Evolutionary conservation across 1,284 basidiomycete genomes (phyloP).

Genomic region (Coniferiporia sulphurascens): DNA sequence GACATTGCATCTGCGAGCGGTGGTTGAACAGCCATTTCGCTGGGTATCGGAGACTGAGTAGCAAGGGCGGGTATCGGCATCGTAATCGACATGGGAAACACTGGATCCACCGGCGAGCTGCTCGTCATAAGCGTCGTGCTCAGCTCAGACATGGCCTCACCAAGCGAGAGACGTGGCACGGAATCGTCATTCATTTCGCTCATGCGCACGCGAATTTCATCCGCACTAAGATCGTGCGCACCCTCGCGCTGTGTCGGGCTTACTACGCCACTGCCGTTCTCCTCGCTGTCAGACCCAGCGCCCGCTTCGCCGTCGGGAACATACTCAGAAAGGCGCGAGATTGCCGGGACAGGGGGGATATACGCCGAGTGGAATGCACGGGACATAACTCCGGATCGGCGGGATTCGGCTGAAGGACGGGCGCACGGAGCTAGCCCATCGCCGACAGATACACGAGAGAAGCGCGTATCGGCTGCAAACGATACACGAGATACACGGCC

Average conservation of each 20-base stretch:
- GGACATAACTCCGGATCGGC: slow-evolving; percentile 40
- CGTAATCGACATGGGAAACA: neutral
- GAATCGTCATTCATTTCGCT: too few species aligned
- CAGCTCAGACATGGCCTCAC: slow-evolving; percentile 62
- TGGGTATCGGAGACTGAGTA: slow-evolving; percentile 34
- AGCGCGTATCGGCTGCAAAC: slow-evolving; percentile 63
- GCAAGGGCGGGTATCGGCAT: slow-evolving; percentile 24
- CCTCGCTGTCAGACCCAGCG: slow-evolving; percentile 33
- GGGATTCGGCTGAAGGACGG: slow-evolving; percentile 49
- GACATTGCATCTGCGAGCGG: slow-evolving; percentile 41
- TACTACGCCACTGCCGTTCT: slow-evolving; percentile 31
- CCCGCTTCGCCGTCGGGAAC: slow-evolving; percentile 29
- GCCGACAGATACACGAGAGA: slow-evolving; percentile 28
- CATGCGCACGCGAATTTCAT: slow-evolving; percentile 51
- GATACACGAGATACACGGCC: slow-evolving; percentile 60
- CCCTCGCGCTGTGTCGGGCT: slow-evolving; percentile 70
- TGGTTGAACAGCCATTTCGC: slow-evolving; percentile 41
- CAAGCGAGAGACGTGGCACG: slow-evolving; percentile 31
- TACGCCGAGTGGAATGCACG: slow-evolving; percentile 55
- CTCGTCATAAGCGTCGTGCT: slow-evolving; percentile 56
- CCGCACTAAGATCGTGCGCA: slow-evolving; percentile 56
- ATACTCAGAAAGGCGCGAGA: slow-evolving; percentile 22
- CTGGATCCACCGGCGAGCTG: slow-evolving; percentile 32
- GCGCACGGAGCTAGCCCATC: slow-evolving; percentile 19
- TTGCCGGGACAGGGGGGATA: slow-evolving; percentile 48